These are phyloP conservation scores for Platismatia glauca DNA, from an alignment of 495 filamentous ascomycete species.

Conservation along the genomic window DNA sequence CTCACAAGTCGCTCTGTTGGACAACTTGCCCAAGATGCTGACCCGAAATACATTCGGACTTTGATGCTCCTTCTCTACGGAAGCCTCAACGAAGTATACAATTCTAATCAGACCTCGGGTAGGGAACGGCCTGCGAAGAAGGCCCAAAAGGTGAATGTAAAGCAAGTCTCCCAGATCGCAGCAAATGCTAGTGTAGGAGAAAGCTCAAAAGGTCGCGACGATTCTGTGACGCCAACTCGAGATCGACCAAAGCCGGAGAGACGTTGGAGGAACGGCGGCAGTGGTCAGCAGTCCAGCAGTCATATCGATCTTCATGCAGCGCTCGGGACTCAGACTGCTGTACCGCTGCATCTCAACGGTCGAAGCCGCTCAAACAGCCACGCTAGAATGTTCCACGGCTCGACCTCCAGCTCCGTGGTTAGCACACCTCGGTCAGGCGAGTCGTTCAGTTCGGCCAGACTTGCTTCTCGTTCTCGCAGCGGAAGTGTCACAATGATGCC, in stretches of 20 bases:
- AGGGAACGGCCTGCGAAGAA: conserved; percentile 8
- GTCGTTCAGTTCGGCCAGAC: conserved; percentile 53
- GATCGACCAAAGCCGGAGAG: conserved; percentile 42
- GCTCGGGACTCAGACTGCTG: conserved; percentile 11
- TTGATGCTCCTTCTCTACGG: conserved; percentile 74
- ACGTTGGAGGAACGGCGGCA: conserved; percentile 53
- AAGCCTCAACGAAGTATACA: conserved; percentile 65
- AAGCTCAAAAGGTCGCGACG: conserved; percentile 30
- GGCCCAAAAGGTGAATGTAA: not conserved
- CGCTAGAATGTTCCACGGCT: conserved; percentile 38
- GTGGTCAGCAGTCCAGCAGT: conserved; percentile 47
- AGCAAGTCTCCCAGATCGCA: conserved; percentile 12
- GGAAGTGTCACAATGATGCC: conserved; percentile 30
- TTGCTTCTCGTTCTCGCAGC: conserved; percentile 25
- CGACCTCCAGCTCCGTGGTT: conserved; percentile 42
- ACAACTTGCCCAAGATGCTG: conserved; percentile 62
- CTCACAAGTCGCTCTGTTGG: conserved; percentile 61
- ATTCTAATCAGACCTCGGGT: conserved; percentile 40
- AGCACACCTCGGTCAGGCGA: conserved; percentile 70
- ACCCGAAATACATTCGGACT: conserved; percentile 71
- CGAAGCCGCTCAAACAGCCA: conserved; percentile 45
- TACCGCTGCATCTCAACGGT: conserved; percentile 23
- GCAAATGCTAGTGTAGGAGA: conserved; percentile 22
- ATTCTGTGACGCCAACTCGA: conserved; percentile 53
- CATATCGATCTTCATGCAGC: conserved; percentile 23